These are phyloP conservation scores for Przewalskia tangutica DNA, from an alignment of 257 asterid species.

Conservation along the genomic window DNA sequence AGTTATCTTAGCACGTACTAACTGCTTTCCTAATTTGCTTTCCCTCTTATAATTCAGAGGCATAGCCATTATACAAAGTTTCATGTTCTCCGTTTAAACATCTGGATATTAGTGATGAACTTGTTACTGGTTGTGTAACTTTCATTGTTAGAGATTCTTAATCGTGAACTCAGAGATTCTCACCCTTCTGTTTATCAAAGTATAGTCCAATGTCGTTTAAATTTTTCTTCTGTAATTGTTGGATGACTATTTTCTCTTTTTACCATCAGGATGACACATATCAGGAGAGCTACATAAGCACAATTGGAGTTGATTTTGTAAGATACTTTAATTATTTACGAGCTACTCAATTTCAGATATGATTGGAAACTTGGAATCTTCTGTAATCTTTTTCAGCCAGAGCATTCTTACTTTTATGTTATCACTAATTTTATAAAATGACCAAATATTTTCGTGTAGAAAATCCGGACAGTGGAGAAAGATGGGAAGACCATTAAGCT, in stretches of 20 bases:
- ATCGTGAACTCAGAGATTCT: neutral
- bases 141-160: neutral
- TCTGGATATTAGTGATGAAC: neutral
- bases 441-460: neutral
- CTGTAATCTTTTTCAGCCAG: neutral
- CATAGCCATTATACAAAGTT: neutral
- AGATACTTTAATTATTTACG: conserved; percentile 12
- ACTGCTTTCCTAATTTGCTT: neutral
- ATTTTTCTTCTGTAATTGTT: neutral
- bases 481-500: conserved; percentile 7
- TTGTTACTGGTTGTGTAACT: neutral
- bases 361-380: neutral
- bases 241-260: neutral
- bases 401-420: neutral
- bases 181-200: neutral
- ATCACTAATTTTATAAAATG: neutral
- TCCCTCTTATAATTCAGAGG: neutral
- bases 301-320: conserved; percentile 57
- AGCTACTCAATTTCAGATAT: neutral
- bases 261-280: conserved; percentile 46
- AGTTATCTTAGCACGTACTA: too few relatives aligned
- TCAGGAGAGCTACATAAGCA: conserved; percentile 55
- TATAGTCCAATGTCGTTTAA: neutral
- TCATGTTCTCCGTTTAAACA: neutral
- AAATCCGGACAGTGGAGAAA: conserved; percentile 6